Evolutionary conservation across 78 protist genomes (phyloP).

Genomic region (slime mould (Dictyostelium discoideum)): dicty_2.7 NC_007091.3:2397501-2398000

Average conservation of each 20-base stretch:
- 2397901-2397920: background rate
- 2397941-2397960: constrained; percentile 83
- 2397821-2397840: constrained; percentile 39
- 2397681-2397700: background rate
- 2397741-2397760: background rate
- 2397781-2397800: background rate
- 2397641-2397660: constrained; percentile 12
- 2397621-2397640: constrained; percentile 14
- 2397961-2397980: constrained; percentile 66
- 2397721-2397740: background rate
- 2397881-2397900: constrained; percentile 83
- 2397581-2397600: background rate
- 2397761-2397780: constrained; percentile 13
- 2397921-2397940: background rate
- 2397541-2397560: background rate
- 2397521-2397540: background rate
- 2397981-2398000: constrained; percentile 48
- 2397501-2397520: background rate
- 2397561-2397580: background rate
- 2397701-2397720: background rate
- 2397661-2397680: background rate
- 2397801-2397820: background rate
- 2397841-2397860: constrained; percentile 65
- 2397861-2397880: constrained; percentile 87
- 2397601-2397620: background rate